A percentile compares a stretch with the other conserved stretches of the same genome.
Evolutionary conservation across 768 basidiomycete genomes (phyloP).

Genomic region (Hygrocybe punicea): DNA sequence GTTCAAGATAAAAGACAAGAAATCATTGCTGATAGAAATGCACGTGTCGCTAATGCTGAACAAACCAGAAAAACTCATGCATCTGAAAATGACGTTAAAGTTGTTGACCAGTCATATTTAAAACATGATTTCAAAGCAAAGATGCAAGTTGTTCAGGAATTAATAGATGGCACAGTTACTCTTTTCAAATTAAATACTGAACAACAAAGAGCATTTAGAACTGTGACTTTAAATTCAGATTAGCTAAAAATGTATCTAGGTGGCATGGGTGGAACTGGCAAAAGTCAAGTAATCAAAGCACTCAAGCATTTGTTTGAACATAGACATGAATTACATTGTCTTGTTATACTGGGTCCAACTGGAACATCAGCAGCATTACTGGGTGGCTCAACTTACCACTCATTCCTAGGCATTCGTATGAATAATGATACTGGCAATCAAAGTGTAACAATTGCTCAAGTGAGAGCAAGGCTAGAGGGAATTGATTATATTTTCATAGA

Average conservation of each 20-base stretch:
- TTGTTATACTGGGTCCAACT: conserved; percentile 25
- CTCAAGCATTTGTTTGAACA: conserved; percentile 18
- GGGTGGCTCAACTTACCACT: conserved; percentile 38
- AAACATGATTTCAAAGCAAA: conserved; percentile 1
- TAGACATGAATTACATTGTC: conserved; percentile 22
- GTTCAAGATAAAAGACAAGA: not conserved
- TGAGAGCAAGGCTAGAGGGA: conserved; percentile 15
- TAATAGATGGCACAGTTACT: conserved; percentile 3
- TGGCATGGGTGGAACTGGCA: conserved; percentile 36
- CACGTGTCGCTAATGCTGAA: not conserved
- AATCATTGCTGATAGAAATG: not conserved
- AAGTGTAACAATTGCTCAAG: not conserved
- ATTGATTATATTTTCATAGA: conserved; percentile 43
- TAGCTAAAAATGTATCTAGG: conserved; percentile 35
- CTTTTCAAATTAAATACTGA: conserved; percentile 27
- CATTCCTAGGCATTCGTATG: conserved; percentile 25
- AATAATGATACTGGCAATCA: not conserved
- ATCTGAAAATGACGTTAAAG: conserved; percentile 1
- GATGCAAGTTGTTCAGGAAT: not conserved
- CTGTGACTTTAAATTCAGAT: conserved; percentile 15
- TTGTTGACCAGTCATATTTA: conserved; percentile 10
- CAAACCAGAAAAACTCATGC: not conserved
- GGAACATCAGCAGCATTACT: conserved; percentile 25
- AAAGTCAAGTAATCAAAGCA: conserved; percentile 30
- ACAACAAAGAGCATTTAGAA: conserved; percentile 31